Base-by-base conservation (phyloP, 2,329 filamentous ascomycete genomes). In the Aotearoamyces nothofagi region DNA sequence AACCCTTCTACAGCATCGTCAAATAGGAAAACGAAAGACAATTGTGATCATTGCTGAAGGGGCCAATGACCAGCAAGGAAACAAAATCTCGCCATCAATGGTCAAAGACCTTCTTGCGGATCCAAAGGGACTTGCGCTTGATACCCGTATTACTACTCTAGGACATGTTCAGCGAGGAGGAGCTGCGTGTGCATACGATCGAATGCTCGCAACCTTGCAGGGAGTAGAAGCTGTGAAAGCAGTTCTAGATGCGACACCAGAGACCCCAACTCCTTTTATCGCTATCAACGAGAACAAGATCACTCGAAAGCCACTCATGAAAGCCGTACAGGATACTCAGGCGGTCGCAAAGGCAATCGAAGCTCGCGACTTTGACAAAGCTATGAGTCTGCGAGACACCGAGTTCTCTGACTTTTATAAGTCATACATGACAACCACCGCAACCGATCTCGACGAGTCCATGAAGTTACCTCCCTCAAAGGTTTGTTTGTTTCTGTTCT, bases 281-380 rank as follows among this genome's bases (percentile, higher is more conserved):
- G 86, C 84, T 42, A 86, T 98, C 42, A 86, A 78, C 39, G 90
- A 98, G 61, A 96, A 96, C 67, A 92, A 98, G 60, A 96, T 98
- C 49, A 75, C 84, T 39, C 73, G 86, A 31, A 84, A 86, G 43
- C 78, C 84, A 12, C 61, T 98, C 15, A 79, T 96, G 61, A 70
- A 92, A 49, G 86, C 90, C 2, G 90, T 98, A 8, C 60, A 69
- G 26, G 70, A 84, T 46, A 98, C 90, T 15, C 78, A 94, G 52
- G 68, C 79, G 31, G 82, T 96, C 1, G 71, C 83, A 9, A 68
- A 69, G 40, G 79, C 81, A 17, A 93, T 98, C 33, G 68, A 82
- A 14, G 70, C 65, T 31, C 86, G 84, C 49, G 77, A 96, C 42
- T 98, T 94, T 47, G 75, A 79, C 19, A 70, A 62, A 35, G 90